A percentile compares a stretch with the other conserved stretches of the same genome.
phyloP scores from a whole-genome alignment of 176 grass and related monocot genomes.

The Lolium rigidum region DNA sequence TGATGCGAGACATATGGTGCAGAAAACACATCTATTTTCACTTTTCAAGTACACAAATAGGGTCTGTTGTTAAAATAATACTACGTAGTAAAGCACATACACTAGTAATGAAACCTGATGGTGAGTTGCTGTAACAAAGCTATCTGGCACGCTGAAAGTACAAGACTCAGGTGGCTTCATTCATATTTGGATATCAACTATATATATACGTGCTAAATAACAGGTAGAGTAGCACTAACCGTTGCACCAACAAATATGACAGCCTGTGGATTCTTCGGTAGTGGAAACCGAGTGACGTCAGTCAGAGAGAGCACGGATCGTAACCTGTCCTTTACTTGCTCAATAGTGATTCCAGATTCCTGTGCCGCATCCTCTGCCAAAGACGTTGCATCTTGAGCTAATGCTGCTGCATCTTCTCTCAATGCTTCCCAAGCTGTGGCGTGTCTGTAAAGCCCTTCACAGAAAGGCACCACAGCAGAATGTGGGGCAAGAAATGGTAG shows the following conservation, averaged over 20 bases:
- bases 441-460: conserved; percentile 79
- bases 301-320: conserved; percentile 85
- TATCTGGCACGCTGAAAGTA: neutral
- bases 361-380: conserved; percentile 40
- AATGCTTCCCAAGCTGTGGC: conserved; percentile 89
- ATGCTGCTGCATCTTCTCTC: conserved; percentile 74
- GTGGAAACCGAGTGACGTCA: conserved; percentile 85
- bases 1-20: neutral
- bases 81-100: conserved; percentile 4
- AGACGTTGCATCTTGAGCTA: conserved; percentile 52
- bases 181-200: neutral
- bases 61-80: neutral
- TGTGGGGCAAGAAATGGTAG: conserved; percentile 96
- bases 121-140: conserved; percentile 1
- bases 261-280: conserved; percentile 71
- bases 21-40: conserved; percentile 4
- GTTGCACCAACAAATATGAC: conserved; percentile 81
- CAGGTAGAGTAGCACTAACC: conserved; percentile 41
- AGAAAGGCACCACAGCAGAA: conserved; percentile 93
- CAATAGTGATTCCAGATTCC: conserved; percentile 49
- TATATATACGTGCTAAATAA: conserved; percentile 16
- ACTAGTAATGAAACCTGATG: conserved; percentile 6
- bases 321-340: conserved; percentile 84
- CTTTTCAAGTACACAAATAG: neutral
- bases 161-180: neutral